A percentile compares a stretch with the other conserved stretches of the same genome.
These are phyloP conservation scores for Candida labiduridarum DNA, from an alignment of 1,139 yeast genomes.

Conservation along the genomic window DNA sequence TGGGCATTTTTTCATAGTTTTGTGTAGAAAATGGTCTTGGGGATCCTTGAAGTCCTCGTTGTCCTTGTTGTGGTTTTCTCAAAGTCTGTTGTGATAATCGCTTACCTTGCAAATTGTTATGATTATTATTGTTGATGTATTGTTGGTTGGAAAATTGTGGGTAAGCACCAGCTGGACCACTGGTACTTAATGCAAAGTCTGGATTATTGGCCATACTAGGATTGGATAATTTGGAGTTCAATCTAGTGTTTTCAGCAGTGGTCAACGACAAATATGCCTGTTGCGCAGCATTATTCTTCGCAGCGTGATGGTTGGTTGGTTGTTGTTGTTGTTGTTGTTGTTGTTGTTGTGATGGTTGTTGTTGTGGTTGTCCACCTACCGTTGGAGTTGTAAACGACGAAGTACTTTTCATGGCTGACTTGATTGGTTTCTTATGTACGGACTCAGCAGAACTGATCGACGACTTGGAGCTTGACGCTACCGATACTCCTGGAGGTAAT, in stretches of 20 bases:
- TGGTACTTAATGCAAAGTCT: constrained; percentile 8
- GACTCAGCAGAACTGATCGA: constrained; percentile 37
- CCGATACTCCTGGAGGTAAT: constrained; percentile 17
- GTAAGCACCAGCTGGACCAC: constrained; percentile 15
- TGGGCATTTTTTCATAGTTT: constrained; percentile 3
- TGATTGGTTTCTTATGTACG: constrained; percentile 44
- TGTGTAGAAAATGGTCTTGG: constrained; percentile 38
- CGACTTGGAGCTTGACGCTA: constrained; percentile 29
- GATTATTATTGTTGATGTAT: constrained; percentile 3
- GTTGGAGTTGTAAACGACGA: constrained; percentile 26
- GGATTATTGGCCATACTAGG: constrained; percentile 6
- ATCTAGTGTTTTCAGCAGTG: constrained; percentile 76
- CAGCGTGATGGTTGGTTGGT: constrained; percentile 12
- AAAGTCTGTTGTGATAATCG: constrained; percentile 37
- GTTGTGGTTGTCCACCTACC: constrained; percentile 10
- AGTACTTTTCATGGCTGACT: constrained; percentile 66
- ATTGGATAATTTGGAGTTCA: constrained; percentile 57
- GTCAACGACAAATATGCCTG: constrained; percentile 68
- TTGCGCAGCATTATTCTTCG: constrained; percentile 46
- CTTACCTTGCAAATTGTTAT: constrained; percentile 17
- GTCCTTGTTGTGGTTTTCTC: constrained; percentile 23
- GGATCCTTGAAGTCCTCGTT: constrained; percentile 2
- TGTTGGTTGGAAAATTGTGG: constrained; percentile 13
- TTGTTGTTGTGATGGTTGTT: constrained; percentile 1
- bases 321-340: constrained; percentile 3